These are phyloP conservation scores for Alternaria ethzedia DNA, from an alignment of 2,329 filamentous ascomycete genomes.

Conservation along the genomic window DNA sequence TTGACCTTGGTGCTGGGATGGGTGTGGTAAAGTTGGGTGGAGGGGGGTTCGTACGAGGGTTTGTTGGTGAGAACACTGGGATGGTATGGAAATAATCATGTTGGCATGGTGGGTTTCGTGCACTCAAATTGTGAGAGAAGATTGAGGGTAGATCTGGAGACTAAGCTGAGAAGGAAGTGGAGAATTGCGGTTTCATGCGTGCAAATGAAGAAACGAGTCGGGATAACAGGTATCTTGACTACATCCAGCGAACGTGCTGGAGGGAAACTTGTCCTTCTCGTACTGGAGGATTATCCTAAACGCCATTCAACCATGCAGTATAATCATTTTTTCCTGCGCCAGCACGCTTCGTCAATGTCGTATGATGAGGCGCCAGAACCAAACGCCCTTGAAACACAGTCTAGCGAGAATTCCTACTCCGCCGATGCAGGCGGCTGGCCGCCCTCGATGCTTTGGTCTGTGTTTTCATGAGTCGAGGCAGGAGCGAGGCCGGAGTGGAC, in stretches of 20 bases:
- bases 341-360: not conserved
- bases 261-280: not conserved
- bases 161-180: not conserved
- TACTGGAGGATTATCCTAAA: not conserved
- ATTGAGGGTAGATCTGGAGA: not conserved
- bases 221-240: not conserved
- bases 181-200: not conserved
- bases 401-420: constrained; percentile 1
- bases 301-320: not conserved
- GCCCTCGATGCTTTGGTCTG: constrained; percentile 4
- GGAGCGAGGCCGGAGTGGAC: constrained; percentile 36
- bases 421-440: constrained; percentile 4
- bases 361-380: not conserved
- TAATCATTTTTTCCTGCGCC: not conserved
- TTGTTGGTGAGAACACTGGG: not conserved
- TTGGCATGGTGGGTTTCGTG: not conserved
- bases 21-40: not conserved
- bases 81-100: not conserved
- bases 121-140: not conserved
- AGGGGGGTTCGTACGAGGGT: not conserved
- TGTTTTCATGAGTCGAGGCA: constrained; percentile 20
- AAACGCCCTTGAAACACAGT: constrained; percentile 2
- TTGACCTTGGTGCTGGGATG: not conserved
- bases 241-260: not conserved
- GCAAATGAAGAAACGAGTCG: not conserved